Base-by-base conservation (phyloP, 495 filamentous ascomycete genomes). In the Talaromyces thailandensis region DNA sequence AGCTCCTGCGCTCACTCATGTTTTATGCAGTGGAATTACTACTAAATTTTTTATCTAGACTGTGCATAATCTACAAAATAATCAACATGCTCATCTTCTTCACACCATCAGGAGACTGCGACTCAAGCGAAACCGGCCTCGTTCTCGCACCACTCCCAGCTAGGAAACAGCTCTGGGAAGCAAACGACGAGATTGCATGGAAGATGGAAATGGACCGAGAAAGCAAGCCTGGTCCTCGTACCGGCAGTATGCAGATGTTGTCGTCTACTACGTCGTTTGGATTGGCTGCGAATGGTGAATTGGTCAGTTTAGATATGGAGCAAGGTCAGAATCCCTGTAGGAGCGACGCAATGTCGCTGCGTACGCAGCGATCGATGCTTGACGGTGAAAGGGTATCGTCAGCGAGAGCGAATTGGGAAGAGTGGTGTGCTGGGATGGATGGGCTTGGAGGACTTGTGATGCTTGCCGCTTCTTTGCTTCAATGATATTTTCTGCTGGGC, bases 361-460 rank as follows among this genome's bases (percentile, higher is more conserved):
- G 18, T 16, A 35, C 26, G 9, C 55, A 57, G 45, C 53, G 52
- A 68, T 63, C 61, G 63, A 26, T 58, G 63, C 14, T 66, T 62
- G 53, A 50, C 61, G 58, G 53, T 6, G n/a, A 62, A 52, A 32
- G 59, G n/a, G 24, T 18, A 4, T 16, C 35, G 14, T 51, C 52
- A 6, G 14, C 8, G 6, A 60, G 18, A 43, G 64, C 43, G 28
- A 67, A 63, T 57, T 81, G 76, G 75, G 77, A 75, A 63, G 68
- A 78, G 60, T 81, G 76, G 78, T 79, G 73, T 56, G 66, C 73
- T 1, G 77, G 76, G 9, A 79, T 78, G 75, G 78, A 76, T 71
- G 69, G 65, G 32, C 57, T 79, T 62, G 76, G 75, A 18, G 69
- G 70, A 3, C 67, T 79, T 62, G 65, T 77, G 25, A 73, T 79